phyloP scores from a whole-genome alignment of 441 rosid genomes.

The Omphalea diandra region DNA sequence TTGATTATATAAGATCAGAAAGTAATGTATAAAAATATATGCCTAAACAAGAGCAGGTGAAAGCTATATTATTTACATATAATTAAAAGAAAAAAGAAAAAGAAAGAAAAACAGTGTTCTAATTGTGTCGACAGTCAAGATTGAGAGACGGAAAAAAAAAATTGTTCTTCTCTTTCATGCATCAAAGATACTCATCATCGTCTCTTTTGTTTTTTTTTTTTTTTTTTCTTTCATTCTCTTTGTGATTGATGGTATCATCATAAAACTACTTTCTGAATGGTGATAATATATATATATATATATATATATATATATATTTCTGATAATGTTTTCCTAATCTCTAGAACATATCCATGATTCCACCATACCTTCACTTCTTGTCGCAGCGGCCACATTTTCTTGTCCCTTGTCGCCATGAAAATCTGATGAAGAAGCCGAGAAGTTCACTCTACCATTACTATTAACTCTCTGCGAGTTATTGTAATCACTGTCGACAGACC shows the following conservation, averaged over 20 bases:
- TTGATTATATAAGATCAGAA: no score
- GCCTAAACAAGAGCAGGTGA: background rate
- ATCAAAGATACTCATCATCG: conserved; percentile 32
- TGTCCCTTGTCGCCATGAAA: conserved; percentile 40
- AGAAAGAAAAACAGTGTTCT: conserved; percentile 22
- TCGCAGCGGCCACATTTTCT: conserved; percentile 23
- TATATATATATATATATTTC: background rate
- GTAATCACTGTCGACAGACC: conserved; percentile 40
- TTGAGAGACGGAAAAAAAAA: conserved; percentile 26
- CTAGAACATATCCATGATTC: conserved; percentile 90
- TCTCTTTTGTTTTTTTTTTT: conserved; percentile 17
- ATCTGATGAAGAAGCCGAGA: conserved; percentile 35
- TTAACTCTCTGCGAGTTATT: conserved; percentile 29
- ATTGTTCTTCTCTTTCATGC: conserved; percentile 38
- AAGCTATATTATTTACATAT: conserved; percentile 38
- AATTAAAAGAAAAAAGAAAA: conserved; percentile 13
- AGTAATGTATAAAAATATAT: background rate
- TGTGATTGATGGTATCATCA: conserved; percentile 11
- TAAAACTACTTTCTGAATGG: background rate
- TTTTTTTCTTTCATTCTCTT: no score
- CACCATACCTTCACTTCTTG: conserved; percentile 67
- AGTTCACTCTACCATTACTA: conserved; percentile 33
- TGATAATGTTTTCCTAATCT: conserved; percentile 39
- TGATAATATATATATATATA: background rate
- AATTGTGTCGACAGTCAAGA: conserved; percentile 35